phyloP scores from a whole-genome alignment of 179 eudicot genomes.

The Carnegiea gigantea region DNA sequence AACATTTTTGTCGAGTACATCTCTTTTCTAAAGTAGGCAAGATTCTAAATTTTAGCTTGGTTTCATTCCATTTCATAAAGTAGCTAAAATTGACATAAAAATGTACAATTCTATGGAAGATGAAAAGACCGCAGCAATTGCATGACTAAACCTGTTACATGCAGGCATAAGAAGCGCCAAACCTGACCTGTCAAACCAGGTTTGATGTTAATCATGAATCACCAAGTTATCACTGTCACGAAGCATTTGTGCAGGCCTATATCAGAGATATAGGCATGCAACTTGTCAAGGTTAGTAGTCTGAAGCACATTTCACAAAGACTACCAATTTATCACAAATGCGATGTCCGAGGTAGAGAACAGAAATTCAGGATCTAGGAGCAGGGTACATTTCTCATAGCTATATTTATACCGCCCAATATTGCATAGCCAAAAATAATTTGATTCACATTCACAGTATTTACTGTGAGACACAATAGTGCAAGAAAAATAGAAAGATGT shows the following conservation, averaged over 20 bases:
- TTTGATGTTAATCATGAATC: not conserved
- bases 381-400: not conserved
- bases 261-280: not conserved
- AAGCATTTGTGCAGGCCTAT: not conserved
- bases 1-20: too few relatives aligned
- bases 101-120: too few relatives aligned
- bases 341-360: not conserved
- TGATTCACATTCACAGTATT: conserved; percentile 1
- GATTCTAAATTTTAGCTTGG: too few relatives aligned
- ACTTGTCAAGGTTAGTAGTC: not conserved
- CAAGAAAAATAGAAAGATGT: not conserved
- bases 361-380: not conserved
- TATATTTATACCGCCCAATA: too few relatives aligned
- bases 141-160: too few relatives aligned
- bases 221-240: not conserved
- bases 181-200: too few relatives aligned
- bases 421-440: not conserved
- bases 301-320: not conserved
- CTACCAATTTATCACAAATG: not conserved
- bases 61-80: too few relatives aligned
- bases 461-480: not conserved
- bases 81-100: too few relatives aligned
- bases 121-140: too few relatives aligned
- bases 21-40: too few relatives aligned
- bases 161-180: too few relatives aligned